Evolutionary conservation across 1,139 yeast genomes (phyloP).

Genomic region (Saccharomyces hybrid): DNA sequence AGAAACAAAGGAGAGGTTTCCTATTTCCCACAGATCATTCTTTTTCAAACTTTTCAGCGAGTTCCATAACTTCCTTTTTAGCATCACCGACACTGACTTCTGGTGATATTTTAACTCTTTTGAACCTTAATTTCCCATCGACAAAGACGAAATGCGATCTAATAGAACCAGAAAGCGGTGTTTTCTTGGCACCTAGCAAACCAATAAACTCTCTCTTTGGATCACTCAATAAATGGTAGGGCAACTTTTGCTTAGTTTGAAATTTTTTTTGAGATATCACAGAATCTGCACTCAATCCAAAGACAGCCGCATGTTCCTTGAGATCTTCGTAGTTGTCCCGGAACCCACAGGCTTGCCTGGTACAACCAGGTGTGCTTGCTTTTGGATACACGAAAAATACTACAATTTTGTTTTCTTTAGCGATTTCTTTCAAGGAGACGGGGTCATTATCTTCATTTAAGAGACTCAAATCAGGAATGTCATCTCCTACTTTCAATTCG

Average conservation of each 20-base stretch:
- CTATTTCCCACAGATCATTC: too few species aligned
- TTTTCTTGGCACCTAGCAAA: constrained; percentile 73
- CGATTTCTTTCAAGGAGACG: constrained; percentile 45
- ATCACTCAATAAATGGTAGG: constrained; percentile 71
- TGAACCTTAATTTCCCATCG: constrained; percentile 63
- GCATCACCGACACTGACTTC: constrained; percentile 66
- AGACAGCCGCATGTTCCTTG: constrained; percentile 45
- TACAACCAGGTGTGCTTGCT: constrained; percentile 95
- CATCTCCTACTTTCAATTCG: constrained; percentile 44
- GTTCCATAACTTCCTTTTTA: constrained; percentile 41
- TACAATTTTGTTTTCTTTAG: constrained; percentile 43
- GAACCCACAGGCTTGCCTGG: constrained; percentile 87
- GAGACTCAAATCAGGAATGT: constrained; percentile 57
- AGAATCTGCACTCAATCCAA: constrained; percentile 68
- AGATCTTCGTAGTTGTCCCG: constrained; percentile 57
- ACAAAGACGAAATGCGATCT: constrained; percentile 88
- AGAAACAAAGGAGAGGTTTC: too few species aligned
- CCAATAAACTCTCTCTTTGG: constrained; percentile 64
- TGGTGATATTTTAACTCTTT: constrained; percentile 67
- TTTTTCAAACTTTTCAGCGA: constrained; percentile 13
- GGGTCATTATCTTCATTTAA: constrained; percentile 61
- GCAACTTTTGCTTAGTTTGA: constrained; percentile 61
- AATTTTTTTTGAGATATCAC: constrained; percentile 72
- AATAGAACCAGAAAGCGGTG: constrained; percentile 52
- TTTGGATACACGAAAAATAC: constrained; percentile 82